Evolutionary conservation across 345 rosid genomes (phyloP).

Genomic region (Eucalyptus rudis): DNA sequence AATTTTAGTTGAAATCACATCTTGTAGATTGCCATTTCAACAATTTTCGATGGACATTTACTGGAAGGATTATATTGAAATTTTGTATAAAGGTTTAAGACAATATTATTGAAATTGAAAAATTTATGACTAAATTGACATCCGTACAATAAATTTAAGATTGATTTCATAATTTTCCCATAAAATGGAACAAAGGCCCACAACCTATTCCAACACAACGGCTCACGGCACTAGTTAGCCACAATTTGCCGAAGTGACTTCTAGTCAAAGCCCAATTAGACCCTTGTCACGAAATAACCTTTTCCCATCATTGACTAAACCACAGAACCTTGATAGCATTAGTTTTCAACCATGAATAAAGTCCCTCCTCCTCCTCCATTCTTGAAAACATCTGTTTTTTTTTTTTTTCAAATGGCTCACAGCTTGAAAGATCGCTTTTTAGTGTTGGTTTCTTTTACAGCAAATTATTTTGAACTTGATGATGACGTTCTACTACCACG

Average conservation of each 20-base stretch:
- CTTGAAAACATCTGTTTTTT: not conserved
- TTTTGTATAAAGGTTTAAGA: not conserved
- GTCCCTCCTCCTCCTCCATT: not conserved
- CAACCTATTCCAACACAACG: not conserved
- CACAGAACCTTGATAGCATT: not conserved
- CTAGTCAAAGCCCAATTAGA: not conserved
- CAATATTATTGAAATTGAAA: not conserved
- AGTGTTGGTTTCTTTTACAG: not conserved
- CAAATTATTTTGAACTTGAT: not conserved
- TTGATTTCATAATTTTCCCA: no score
- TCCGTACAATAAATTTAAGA: no score
- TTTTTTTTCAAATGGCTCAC: not conserved
- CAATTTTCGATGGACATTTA: not conserved
- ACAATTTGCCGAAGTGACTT: not conserved
- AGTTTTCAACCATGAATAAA: not conserved
- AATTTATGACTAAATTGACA: rapidly evolving
- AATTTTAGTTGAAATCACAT: not conserved
- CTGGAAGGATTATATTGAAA: not conserved
- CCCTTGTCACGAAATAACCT: not conserved
- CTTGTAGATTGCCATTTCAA: not conserved
- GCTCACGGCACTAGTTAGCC: rapidly evolving
- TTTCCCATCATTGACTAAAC: not conserved
- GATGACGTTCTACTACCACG: not conserved
- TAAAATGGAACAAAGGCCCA: rapidly evolving
- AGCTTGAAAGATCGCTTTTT: not conserved